Conservation (phyloP, 768 basidiomycete genomes). For the Tremella fuciformis region DNA sequence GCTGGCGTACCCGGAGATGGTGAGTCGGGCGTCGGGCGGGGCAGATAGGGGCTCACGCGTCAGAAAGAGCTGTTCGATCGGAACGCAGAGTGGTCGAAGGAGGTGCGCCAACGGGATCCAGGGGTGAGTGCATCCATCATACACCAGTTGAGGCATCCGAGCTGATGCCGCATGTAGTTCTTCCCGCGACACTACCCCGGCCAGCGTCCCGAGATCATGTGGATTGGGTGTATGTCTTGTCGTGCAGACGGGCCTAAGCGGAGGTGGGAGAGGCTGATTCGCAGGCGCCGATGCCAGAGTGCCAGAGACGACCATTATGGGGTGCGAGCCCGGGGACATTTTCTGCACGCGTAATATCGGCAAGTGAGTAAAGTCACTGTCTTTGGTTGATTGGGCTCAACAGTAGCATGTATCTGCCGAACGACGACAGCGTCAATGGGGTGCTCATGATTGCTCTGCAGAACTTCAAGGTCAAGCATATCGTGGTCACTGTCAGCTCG, state of each 20-base stretch:
- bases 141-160: no score
- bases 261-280: background rate
- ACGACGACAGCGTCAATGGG: constrained; percentile 42
- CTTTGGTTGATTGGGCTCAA: background rate
- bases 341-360: constrained; percentile 44
- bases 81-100: constrained; percentile 32
- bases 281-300: constrained; percentile 45
- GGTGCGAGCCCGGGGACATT: constrained; percentile 43
- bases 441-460: constrained; percentile 45
- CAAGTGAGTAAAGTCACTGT: constrained; percentile 31
- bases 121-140: constrained; percentile 23
- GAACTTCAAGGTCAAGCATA: constrained; percentile 47
- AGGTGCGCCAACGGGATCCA: constrained; percentile 28
- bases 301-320: constrained; percentile 42
- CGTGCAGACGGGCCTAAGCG: no score
- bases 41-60: background rate
- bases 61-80: constrained; percentile 34
- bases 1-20: constrained; percentile 6
- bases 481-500: constrained; percentile 38
- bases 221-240: constrained; percentile 40
- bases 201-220: constrained; percentile 44
- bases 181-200: constrained; percentile 40
- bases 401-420: constrained; percentile 34
- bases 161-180: constrained; percentile 21
- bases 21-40: background rate